Evolutionary conservation across 2,329 filamentous ascomycete genomes (phyloP), one percentile per base, ranked within the genome.

Genomic region (Volutella citrinella): DNA sequence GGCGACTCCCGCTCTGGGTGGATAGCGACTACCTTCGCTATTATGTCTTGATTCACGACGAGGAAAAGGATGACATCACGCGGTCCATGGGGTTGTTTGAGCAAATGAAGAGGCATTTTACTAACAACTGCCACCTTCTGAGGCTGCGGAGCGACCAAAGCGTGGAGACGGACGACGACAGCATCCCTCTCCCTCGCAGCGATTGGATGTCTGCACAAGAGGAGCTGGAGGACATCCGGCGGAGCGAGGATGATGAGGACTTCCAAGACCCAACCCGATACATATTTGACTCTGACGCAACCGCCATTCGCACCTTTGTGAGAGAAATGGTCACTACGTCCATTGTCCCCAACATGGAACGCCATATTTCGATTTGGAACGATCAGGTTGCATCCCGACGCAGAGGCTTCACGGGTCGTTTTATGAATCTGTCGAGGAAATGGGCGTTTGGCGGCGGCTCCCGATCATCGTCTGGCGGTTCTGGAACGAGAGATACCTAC

Each of bases 31-130:
- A 93, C 59, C 69, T 98, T 45, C 79, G 93, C 44, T 98, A 98
- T 62, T 98, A 98, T 62, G 87, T 98, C 12, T 70, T 98, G 25
- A 84, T 98, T 13, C 93, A 98, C 54, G 93, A 98, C 51, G 94
- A 98, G 64, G 93, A 98, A 56, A 81, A 80, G 42, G 91, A 95
- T 55, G 90, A 98, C 57, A 95, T 97, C 42, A 79, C 80, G 22
- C 85, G 89, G 62, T 95, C 90, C 10, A 91, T 91, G 61, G 78
- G 81, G 13, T 70, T 97, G 18, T 98, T 95, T 61, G 93, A 98
- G 51, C 88, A 96, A 61, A 98, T 98, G 94, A 98, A 97, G 64
- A 81, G 93, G n/a, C 88, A 96, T 63, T 87, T 98, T 45, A 93
- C 93, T 3, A 69, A 97, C 29, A 90, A 98, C 62, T 98, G 93